Base-by-base conservation (phyloP, 768 basidiomycete genomes). In the Tylopilus rubrobrunneus region DNA sequence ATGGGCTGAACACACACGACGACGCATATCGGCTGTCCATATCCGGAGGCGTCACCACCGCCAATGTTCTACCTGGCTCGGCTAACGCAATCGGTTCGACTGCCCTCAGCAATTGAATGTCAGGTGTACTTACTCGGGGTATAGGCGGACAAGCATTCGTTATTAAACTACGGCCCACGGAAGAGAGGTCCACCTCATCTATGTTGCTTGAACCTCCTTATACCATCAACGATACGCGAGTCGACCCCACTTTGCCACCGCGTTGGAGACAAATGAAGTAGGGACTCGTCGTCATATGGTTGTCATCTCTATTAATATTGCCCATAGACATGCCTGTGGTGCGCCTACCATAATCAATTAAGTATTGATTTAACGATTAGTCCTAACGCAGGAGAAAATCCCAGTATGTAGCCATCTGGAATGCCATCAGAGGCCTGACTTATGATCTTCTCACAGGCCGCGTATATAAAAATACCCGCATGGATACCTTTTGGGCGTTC, bases 1-100 rank as follows among this genome's bases (percentile, higher is more conserved):
- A 98, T 66, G 91, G 81, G 0, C 78, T 97, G 61, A 87, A 95
- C 66, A 92, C 89, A 1, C 89, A 92, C 55, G 93, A 95, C 63
- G 82, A 85, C 39, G 77, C 85, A 1, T 86, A 85, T 66, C 75
- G 75, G 52, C 76, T 91, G 15, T 81, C 89, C 3, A 85, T 93
- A 50, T 80, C 94, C 4, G 93, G 93, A 11, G 95, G 95, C 14
- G 86, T 96, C 33, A 96, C 95, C 0, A 87, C 92, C 3, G 84
- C 81, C 15, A 87, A 91, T 60, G 76, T 95, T 39, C 72, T 94
- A 4, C 89, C 93, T 9, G 93, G 92, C 7, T 84, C 80, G 50
- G 79, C 68, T 27, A 88, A 90, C 70, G 83, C 81, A 39, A 88
- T 92, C 46, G 89, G 89, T 87, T 59, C 25, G 47, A 21, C 9